Conservation (phyloP, 1,284 basidiomycete genomes). For the Trichosporon faecale region DNA sequence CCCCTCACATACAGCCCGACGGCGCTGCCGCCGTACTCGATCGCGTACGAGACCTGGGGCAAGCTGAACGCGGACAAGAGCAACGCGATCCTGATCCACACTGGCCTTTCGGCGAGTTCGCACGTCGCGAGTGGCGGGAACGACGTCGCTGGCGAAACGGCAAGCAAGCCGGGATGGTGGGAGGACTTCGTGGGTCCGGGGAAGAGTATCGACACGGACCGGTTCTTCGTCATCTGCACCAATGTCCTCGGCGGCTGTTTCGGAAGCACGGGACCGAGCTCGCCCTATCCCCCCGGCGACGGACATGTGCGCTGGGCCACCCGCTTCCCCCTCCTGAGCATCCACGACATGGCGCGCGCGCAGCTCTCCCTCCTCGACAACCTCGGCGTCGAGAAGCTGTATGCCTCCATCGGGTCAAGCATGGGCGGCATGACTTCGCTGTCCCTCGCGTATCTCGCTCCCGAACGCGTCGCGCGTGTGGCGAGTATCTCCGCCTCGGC, state of each 20-base stretch:
- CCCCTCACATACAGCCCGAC: slow-evolving; percentile 69
- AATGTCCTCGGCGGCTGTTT: slow-evolving; percentile 98
- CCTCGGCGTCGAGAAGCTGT: slow-evolving; percentile 77
- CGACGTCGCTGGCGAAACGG: slow-evolving; percentile 64
- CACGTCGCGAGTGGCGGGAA: slow-evolving; percentile 81
- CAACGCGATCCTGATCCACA: slow-evolving; percentile 96
- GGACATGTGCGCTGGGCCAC: slow-evolving; percentile 78
- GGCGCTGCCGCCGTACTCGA: slow-evolving; percentile 62
- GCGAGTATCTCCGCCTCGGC: slow-evolving; percentile 94
- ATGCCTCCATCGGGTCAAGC: slow-evolving; percentile 86
- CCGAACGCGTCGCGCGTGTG: slow-evolving; percentile 79
- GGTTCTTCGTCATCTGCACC: slow-evolving; percentile 91
- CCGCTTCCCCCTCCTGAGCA: slow-evolving; percentile 81
- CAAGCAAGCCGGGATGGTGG: slow-evolving; percentile 77
- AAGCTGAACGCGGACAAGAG: slow-evolving; percentile 70
- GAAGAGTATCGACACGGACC: slow-evolving; percentile 86
- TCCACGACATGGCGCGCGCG: slow-evolving; percentile 93
- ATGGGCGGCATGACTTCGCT: slow-evolving; percentile 99
- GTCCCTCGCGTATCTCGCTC: slow-evolving; percentile 90
- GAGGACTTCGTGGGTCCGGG: slow-evolving; percentile 96
- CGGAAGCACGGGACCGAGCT: slow-evolving; percentile 90
- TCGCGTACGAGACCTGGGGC: slow-evolving; percentile 99
- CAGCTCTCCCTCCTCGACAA: slow-evolving; percentile 75
- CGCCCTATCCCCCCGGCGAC: slow-evolving; percentile 55
- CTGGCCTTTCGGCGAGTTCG: slow-evolving; percentile 89